A percentile compares a stretch with the other conserved stretches of the same genome.
Conservation (phyloP, 2,329 filamentous ascomycete genomes). For the Keithomyces neogunnii region DNA sequence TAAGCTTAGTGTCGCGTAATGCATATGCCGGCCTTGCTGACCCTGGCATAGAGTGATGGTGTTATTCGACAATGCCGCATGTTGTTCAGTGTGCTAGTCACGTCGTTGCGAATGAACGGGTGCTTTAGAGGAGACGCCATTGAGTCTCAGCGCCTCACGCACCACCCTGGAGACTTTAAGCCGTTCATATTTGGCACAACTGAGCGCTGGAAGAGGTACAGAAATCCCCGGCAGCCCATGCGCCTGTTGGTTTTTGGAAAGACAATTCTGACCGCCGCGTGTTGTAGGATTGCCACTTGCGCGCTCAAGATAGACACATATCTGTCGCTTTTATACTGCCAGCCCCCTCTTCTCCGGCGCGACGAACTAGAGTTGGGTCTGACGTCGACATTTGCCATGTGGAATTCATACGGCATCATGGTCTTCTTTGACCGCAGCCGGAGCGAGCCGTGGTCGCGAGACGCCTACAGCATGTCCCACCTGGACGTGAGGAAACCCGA, state of each 20-base stretch:
- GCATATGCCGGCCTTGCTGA: conserved; percentile 1
- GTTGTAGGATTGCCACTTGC: conserved; percentile 21
- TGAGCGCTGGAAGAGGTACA: conserved; percentile 28
- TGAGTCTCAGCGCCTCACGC: conserved; percentile 24
- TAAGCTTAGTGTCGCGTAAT: conserved; percentile 9
- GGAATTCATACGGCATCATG: conserved; percentile 28
- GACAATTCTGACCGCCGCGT: too few species aligned
- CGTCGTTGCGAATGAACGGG: conserved; percentile 24
- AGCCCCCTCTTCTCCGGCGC: conserved; percentile 22
- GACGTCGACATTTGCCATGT: conserved; percentile 24
- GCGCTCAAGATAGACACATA: conserved; percentile 31
- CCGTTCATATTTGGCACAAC: conserved; percentile 23
- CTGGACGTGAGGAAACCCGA: conserved; percentile 19
- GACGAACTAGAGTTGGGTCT: conserved; percentile 30
- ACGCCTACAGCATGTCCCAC: conserved; percentile 20
- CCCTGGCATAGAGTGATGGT: conserved; percentile 18
- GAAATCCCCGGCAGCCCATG: too few species aligned
- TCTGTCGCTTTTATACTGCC: conserved; percentile 21
- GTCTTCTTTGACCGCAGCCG: conserved; percentile 25
- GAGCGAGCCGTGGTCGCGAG: conserved; percentile 23
- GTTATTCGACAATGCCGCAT: conserved; percentile 22
- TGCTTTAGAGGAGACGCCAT: conserved; percentile 27
- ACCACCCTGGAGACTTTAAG: conserved; percentile 27
- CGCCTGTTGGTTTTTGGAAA: too few species aligned
- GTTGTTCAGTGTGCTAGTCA: conserved; percentile 25